Evolutionary conservation across 139 green algal species (phyloP), one percentile per base, ranked within the genome.

Genomic region (Chlamydomonas schloesseri): DNA sequence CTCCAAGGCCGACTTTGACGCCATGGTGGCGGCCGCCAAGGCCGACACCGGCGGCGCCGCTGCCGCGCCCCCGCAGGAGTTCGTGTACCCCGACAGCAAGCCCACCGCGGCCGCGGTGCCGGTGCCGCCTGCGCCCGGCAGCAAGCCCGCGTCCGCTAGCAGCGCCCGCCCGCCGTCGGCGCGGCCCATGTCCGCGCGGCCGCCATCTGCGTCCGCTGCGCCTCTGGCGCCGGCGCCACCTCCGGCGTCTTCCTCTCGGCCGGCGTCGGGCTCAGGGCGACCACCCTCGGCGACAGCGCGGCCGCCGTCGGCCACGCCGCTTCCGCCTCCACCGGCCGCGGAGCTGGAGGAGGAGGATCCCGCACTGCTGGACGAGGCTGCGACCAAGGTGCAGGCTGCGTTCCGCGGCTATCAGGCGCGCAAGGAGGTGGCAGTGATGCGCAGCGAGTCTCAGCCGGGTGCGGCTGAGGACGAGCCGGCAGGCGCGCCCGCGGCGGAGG

Each of bases 381-480:
- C 94, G 21, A 91, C 81, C 36, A 91, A 90, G 75, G 91, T 96
- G 50, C 94, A 96, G 84, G 88, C 92, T 13, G 87, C 87, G n/a
- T 95, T 94, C 87, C 86, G 92, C 11, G 94, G 93, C 29, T 91
- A 95, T 82, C 91, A 93, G 69, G 90, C 91, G 1, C 81, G 94
- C 24, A 93, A 92, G 84, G 80, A 91, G 37, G 87, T 94, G 65
- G 81, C 81, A 20, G 79, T 83, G 11, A 89, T 90, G 80, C 79
- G 74, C 5, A 34, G 31, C 13, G 78, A 76, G 46, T 65, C 34
- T 4, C 47, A 58, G 67, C 23, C 26, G 1, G 34, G 8, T 50
- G 64, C 37, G 55, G 21, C 29, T 8, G 80, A 76, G 80, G 67
- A 31, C 11, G 50, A 86, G 47, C 34, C 75, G 17, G 57, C 33